These are phyloP conservation scores for Fomitopsis pinicola DNA, from an alignment of 1,284 basidiomycete species.

Conservation along the genomic window DNA sequence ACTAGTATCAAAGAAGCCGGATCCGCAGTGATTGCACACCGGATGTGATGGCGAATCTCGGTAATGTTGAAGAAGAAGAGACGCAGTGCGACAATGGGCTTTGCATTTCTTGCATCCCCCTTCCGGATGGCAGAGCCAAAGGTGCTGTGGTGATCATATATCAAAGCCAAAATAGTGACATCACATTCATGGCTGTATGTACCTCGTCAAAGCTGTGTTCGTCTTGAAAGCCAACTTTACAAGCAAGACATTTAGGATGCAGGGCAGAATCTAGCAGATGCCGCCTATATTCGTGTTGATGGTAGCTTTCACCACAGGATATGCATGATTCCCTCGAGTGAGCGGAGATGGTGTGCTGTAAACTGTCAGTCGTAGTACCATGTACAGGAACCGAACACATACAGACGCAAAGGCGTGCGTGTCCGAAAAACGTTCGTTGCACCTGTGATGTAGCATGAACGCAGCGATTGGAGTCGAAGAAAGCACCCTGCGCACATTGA, in stretches of 20 bases:
- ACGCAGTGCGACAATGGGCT: not conserved
- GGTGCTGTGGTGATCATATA: not conserved
- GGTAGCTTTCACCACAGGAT: not conserved
- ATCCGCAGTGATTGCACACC: not conserved
- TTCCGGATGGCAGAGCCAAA: not conserved
- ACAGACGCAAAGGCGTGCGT: not conserved
- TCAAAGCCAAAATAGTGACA: not conserved
- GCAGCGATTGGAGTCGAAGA: too few species aligned
- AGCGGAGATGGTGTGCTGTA: not conserved
- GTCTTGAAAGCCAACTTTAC: not conserved
- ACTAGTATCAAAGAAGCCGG: not conserved
- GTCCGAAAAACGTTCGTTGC: not conserved
- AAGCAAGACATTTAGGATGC: not conserved
- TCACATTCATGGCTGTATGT: not conserved
- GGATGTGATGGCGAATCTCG: not conserved
- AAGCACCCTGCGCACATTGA: not conserved
- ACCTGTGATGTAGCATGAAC: not conserved
- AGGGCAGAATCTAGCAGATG: not conserved
- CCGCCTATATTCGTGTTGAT: not conserved
- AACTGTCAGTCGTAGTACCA: not conserved
- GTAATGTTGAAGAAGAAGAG: not conserved
- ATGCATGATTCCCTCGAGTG: not conserved
- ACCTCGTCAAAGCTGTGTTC: not conserved
- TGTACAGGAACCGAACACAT: not conserved
- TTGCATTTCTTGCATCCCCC: not conserved